Base-by-base conservation (phyloP, 2,329 filamentous ascomycete species). In the Cercospora citrullina region DNA sequence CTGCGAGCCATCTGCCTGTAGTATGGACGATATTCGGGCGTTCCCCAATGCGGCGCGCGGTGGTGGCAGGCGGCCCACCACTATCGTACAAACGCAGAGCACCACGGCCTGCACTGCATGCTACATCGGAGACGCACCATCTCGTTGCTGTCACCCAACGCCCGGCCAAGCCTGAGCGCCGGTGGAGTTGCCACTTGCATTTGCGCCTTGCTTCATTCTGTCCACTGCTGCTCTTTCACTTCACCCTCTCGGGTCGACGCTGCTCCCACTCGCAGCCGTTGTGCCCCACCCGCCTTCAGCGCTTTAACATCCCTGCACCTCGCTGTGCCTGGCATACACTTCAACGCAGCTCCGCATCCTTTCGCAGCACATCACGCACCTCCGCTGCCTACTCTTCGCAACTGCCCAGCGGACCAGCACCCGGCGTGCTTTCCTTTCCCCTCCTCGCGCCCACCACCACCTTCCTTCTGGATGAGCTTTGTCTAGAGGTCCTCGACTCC, bases 211-310 rank as follows among this genome's bases (percentile, higher is more conserved):
- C 65, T 57, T 69, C n/a, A 42, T 53, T 5, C 21, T 57, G 53
- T 28, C 21, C 26, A 23, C 23, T 60, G 59, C 64, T 58, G 64
- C 36, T 64, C 60, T 53, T 23, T 9, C 45, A 23, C 45, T 39
- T 45, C 26, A 33, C 55, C 16, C 45, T 57, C 23, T 64, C 67
- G 66, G 64, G 60, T 63, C 68, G 48, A 57, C 64, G 58, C 48
- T 61, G 60, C 68, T 66, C 68, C 66, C 72, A 68, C 67, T 66
- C 61, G 53, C 72, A 68, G 63, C 65, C 63, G 60, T 70, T 65
- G 69, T 51, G 66, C 69, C 67, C 69, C 68, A 71, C 68, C 45
- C 30, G 48, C 61, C 55, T 39, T 30, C 51, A 51, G 42, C 63
- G 59, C 62, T 67, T 58, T 67, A 42, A 59, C 60, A 57, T 66